These are phyloP conservation scores for Pseudotsuga menziesii DNA, from an alignment of 75 land plant genomes.

Conservation along the genomic window DNA sequence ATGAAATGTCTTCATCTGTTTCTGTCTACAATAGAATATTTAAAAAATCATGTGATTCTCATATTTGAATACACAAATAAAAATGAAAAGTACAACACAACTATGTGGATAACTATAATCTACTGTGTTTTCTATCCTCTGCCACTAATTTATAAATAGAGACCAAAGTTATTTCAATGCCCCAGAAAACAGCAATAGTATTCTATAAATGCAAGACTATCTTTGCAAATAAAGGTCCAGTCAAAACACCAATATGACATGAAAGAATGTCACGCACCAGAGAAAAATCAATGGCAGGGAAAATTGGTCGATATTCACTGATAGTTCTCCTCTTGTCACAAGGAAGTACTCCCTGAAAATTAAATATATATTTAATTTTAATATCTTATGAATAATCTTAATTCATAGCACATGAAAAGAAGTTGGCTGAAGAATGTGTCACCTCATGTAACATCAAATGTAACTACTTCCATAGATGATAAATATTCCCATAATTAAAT, in stretches of 20 bases:
- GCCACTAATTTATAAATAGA: background rate
- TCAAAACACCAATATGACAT: background rate
- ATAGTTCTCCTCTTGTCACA: constrained; percentile 83
- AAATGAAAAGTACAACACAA: background rate
- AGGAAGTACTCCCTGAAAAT: constrained; percentile 77
- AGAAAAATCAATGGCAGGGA: constrained; percentile 95
- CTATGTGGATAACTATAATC: background rate
- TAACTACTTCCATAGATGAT: no score
- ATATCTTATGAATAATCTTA: no score
- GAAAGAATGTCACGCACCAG: constrained; percentile 36
- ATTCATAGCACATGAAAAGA: no score
- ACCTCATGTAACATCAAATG: no score
- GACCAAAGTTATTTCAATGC: background rate
- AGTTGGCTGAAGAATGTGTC: no score
- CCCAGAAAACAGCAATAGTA: background rate
- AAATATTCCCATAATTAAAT: no score
- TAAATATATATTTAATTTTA: no score
- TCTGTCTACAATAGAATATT: constrained; percentile 43
- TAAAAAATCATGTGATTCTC: background rate
- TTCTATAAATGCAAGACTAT: background rate
- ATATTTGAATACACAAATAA: background rate
- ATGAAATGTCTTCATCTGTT: constrained; percentile 75
- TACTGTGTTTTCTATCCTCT: background rate
- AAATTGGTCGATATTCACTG: constrained; percentile 51
- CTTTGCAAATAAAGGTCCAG: background rate